phyloP scores from a whole-genome alignment of 805 yeast genomes.

The Crinitomyces ghanaensis region DNA sequence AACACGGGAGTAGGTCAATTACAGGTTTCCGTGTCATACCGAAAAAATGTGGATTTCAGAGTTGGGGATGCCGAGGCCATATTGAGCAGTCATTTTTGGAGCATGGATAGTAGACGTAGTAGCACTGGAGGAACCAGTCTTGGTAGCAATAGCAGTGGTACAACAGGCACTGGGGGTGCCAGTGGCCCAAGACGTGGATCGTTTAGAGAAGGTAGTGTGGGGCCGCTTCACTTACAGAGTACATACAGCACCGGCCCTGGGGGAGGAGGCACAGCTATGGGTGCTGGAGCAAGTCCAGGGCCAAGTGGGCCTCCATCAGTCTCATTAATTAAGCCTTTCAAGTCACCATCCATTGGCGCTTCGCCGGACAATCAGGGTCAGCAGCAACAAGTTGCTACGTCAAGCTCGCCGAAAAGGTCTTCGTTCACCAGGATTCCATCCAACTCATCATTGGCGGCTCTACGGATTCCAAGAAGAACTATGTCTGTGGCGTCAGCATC shows the following conservation, averaged over 20 bases:
- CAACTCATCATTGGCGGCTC: conserved; percentile 31
- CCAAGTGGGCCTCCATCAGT: conserved; percentile 21
- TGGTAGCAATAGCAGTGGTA: conserved; percentile 4
- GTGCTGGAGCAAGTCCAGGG: background rate
- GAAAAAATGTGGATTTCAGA: conserved; percentile 58
- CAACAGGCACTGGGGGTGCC: background rate
- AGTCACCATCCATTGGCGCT: conserved; percentile 45
- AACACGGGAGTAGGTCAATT: conserved; percentile 66
- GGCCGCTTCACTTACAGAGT: background rate
- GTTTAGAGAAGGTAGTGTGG: background rate
- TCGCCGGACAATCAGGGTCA: conserved; percentile 17
- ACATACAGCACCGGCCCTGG: background rate
- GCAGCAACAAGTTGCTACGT: conserved; percentile 1
- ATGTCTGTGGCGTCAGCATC: conserved; percentile 14
- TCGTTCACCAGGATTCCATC: conserved; percentile 34
- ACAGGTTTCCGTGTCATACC: conserved; percentile 65
- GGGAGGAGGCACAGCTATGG: background rate
- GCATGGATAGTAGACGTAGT: conserved; percentile 29
- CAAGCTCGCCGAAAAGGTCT: conserved; percentile 16
- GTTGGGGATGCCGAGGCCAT: conserved; percentile 57
- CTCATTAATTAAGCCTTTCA: conserved; percentile 46
- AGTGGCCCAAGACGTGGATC: conserved; percentile 1
- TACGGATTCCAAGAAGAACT: conserved; percentile 27
- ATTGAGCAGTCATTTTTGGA: conserved; percentile 44
- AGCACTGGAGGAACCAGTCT: conserved; percentile 1